A percentile compares a stretch with the other conserved stretches of the same genome.
Conservation (phyloP, 176 grass and related monocot species). For the Triticum timopheevii region DNA sequence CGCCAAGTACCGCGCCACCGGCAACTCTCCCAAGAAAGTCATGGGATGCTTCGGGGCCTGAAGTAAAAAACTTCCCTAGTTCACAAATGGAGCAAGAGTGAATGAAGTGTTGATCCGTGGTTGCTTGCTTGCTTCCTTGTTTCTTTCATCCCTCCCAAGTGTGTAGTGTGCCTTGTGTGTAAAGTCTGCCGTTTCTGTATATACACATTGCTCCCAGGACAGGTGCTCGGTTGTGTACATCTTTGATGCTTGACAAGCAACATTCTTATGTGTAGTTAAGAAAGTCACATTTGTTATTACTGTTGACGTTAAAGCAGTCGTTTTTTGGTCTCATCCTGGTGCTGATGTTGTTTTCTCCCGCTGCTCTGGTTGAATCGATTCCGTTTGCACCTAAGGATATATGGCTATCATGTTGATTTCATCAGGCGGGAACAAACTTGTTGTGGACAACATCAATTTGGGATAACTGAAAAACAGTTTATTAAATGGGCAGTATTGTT, state of each 20-base stretch:
- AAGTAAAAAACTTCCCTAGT: neutral
- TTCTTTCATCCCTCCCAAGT: slow-evolving; percentile 19
- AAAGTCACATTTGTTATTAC: slow-evolving; percentile 47
- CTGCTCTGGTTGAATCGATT: too few species aligned
- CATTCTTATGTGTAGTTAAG: slow-evolving; percentile 73
- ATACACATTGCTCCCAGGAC: slow-evolving; percentile 55
- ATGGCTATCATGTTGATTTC: too few species aligned
- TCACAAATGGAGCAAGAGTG: neutral
- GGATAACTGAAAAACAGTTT: too few species aligned
- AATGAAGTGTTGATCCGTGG: neutral
- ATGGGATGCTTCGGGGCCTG: slow-evolving; percentile 83
- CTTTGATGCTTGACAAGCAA: slow-evolving; percentile 43
- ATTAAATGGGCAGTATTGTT: too few species aligned
- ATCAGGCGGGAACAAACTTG: too few species aligned
- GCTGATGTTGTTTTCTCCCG: neutral
- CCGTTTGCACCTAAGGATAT: too few species aligned
- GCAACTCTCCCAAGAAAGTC: slow-evolving; percentile 75
- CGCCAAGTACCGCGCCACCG: slow-evolving; percentile 81
- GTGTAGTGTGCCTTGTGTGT: slow-evolving; percentile 53
- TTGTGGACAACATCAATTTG: too few species aligned
- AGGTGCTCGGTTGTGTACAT: slow-evolving; percentile 69
- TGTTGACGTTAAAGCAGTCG: slow-evolving; percentile 42
- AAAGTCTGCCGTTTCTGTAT: slow-evolving; percentile 60
- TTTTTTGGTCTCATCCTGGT: slow-evolving; percentile 21
- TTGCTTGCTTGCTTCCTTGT: slow-evolving; percentile 18